Evolutionary conservation across 1,139 yeast genomes (phyloP).

Genomic region (Suhomyces bolitotheri): DNA sequence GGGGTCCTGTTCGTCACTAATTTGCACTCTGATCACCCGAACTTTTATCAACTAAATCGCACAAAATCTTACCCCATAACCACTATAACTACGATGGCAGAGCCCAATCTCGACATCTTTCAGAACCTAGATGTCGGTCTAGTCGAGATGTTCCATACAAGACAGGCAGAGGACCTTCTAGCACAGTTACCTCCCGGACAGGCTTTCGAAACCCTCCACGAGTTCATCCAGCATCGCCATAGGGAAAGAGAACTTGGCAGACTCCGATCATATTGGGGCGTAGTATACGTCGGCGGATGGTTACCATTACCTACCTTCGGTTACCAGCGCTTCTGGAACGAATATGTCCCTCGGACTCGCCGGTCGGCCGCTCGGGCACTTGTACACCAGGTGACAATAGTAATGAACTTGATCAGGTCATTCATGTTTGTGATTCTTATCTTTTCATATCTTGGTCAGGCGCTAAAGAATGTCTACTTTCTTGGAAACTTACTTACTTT

Average conservation of each 20-base stretch:
- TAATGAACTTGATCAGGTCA: constrained; percentile 20
- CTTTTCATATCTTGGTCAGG: constrained; percentile 20
- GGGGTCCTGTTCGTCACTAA: too few species aligned
- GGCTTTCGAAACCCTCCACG: constrained; percentile 17
- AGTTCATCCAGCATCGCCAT: constrained; percentile 8
- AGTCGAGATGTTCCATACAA: constrained; percentile 17
- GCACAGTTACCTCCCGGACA: constrained; percentile 20
- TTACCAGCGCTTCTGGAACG: constrained; percentile 28
- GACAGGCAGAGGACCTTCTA: constrained; percentile 18
- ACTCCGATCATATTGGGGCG: constrained; percentile 15
- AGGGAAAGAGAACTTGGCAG: constrained; percentile 6
- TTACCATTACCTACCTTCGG: constrained; percentile 33
- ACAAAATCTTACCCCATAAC: too few species aligned
- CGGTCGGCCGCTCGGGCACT: background rate
- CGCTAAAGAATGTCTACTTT: constrained; percentile 21
- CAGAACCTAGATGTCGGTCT: constrained; percentile 25
- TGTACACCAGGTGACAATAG: constrained; percentile 6
- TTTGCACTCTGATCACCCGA: too few species aligned
- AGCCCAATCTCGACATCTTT: constrained; percentile 21
- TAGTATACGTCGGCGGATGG: constrained; percentile 19
- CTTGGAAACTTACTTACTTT: constrained; percentile 35
- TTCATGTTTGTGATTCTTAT: constrained; percentile 23
- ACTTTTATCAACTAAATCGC: too few species aligned
- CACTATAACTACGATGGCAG: constrained; percentile 1
- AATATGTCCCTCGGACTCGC: constrained; percentile 13